These are phyloP conservation scores for Crithidia mellificae DNA, from an alignment of 208 protist species.

Conservation along the genomic window DNA sequence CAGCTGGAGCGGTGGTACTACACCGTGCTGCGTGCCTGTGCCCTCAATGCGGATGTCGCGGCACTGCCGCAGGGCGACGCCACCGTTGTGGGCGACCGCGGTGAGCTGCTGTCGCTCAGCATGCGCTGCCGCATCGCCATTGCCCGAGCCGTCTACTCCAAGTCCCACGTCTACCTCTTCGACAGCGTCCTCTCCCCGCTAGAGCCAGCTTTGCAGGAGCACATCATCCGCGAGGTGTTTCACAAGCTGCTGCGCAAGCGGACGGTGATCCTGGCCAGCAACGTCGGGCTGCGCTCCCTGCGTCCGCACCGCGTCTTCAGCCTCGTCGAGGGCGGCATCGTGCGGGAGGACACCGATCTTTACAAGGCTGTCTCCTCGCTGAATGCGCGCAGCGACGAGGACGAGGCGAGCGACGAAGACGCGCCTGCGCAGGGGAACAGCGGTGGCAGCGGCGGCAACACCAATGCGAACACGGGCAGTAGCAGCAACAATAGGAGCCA, in stretches of 20 bases:
- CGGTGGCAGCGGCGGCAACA: no score
- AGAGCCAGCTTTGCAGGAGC: conserved; percentile 67
- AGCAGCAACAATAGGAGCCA: conserved; percentile 5
- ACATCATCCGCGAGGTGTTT: conserved; percentile 73
- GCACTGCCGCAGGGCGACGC: conserved; percentile 76
- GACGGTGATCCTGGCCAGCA: conserved; percentile 78
- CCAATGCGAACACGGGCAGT: no score
- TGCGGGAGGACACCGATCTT: conserved; percentile 53
- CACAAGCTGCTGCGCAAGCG: conserved; percentile 70
- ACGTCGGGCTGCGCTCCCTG: conserved; percentile 52
- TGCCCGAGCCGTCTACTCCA: conserved; percentile 79
- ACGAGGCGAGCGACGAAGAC: conserved; percentile 15
- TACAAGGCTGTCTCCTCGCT: conserved; percentile 36
- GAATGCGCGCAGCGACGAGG: conserved; percentile 22
- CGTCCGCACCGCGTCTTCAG: conserved; percentile 68
- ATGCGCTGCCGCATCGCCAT: conserved; percentile 77
- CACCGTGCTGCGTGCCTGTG: conserved; percentile 62
- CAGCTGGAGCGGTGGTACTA: conserved; percentile 62
- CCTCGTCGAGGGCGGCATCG: conserved; percentile 39
- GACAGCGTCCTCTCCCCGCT: conserved; percentile 91
- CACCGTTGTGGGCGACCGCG: conserved; percentile 85
- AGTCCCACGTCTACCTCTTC: conserved; percentile 83
- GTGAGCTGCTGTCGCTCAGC: conserved; percentile 66
- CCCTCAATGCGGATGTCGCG: conserved; percentile 75
- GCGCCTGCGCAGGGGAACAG: neutral